phyloP scores from a whole-genome alignment of 2,329 filamentous ascomycete species.

The Colletotrichum viniferum region DNA sequence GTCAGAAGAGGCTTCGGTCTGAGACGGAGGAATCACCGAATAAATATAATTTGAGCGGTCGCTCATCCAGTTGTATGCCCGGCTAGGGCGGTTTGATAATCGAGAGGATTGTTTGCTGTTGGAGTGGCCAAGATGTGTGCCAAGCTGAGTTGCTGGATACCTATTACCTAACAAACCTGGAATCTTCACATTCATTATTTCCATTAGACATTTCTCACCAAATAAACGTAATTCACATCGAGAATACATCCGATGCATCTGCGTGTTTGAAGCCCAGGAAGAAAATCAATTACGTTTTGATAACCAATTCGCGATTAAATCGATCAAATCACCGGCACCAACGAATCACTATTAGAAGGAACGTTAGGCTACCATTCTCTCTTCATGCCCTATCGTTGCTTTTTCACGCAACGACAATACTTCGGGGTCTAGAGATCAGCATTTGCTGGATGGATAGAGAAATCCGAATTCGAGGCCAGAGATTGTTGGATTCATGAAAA shows the following conservation, averaged over 20 bases:
- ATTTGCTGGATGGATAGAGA: neutral
- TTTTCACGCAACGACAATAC: neutral
- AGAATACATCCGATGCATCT: neutral
- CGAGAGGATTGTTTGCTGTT: neutral
- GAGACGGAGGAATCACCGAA: neutral
- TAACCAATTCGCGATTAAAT: neutral
- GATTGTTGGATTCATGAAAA: neutral
- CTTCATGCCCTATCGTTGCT: neutral
- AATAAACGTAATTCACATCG: constrained; percentile 4
- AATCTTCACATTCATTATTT: neutral
- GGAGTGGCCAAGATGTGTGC: constrained; percentile 3
- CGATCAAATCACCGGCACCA: neutral
- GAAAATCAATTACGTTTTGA: neutral
- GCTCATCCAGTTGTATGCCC: neutral
- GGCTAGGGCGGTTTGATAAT: neutral
- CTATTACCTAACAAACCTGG: constrained; percentile 3
- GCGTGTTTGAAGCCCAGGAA: neutral
- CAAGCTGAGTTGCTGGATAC: neutral
- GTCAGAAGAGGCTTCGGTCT: neutral
- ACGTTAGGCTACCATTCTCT: neutral
- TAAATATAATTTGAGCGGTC: neutral
- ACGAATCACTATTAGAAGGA: neutral
- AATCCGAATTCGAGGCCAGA: neutral
- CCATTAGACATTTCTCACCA: constrained; percentile 3
- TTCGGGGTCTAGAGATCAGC: neutral